Base-by-base conservation (phyloP, 768 basidiomycete genomes). In the Suillus placidus region DNA sequence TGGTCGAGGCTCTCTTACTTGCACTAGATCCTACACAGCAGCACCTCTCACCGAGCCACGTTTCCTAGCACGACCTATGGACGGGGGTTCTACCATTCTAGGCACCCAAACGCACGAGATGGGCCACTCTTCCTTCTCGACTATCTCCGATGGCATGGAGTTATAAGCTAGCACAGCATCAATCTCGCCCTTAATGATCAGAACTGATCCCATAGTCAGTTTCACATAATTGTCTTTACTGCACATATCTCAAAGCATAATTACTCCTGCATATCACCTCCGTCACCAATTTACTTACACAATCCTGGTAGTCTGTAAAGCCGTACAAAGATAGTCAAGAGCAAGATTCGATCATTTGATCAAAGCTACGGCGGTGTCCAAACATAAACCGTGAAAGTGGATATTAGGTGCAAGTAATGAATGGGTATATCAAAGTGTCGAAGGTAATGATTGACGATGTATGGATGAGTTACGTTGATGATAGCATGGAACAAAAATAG, bases 391-490 rank as follows among this genome's bases (percentile, higher is more conserved):
- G 69, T 68, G 70, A 77, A 76, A 65, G 38, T 68, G 76, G 71
- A 77, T 76, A 77, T 77, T 78, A 77, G 73, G 71, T 73, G 77
- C 68, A 51, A 67, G 72, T 77, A 77, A 66, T 72, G 70, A 71
- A 68, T 66, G 45, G 77, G 77, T 77, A 77, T 79, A 78, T 70
- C 74, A 75, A 73, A 69, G 78, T 76, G 73, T 79, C 74, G 74
- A 72, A 74, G 76, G 73, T 74, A 78, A 77, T 65, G 77, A 78
- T 72, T 67, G 79, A 74, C 68, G 72, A 73, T 69, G 67, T 70
- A 71, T 54, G 66, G 65, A 70, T 68, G 26, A 49, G 47, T 49
- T 76, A 66, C 66, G 72, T 71, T 72, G 65, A 68, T 69, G 71
- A 71, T 67, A 71, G 71, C 68, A 72, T 70, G 64, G 54, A 69